Evolutionary conservation across 1,284 basidiomycete species (phyloP).

Genomic region (Ustilago esculenta): DNA sequence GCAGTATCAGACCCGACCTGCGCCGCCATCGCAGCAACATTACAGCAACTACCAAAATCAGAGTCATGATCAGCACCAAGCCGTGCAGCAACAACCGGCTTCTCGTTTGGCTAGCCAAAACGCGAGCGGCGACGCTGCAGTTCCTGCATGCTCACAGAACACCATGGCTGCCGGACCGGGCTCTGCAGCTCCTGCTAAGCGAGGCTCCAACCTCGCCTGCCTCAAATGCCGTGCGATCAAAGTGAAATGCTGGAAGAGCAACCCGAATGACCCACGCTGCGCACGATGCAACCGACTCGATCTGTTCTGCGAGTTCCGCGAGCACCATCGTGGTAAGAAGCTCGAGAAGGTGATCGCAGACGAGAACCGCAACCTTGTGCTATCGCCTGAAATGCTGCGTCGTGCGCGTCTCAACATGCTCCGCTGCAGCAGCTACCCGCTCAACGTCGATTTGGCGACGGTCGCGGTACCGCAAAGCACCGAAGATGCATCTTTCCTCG

Average conservation of each 20-base stretch:
- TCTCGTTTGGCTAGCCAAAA: conserved; percentile 5
- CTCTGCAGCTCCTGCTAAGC: conserved; percentile 18
- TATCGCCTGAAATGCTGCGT: conserved; percentile 21
- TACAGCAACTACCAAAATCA: conserved; percentile 3
- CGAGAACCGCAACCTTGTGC: conserved; percentile 25
- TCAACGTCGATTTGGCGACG: conserved; percentile 19
- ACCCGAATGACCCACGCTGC: conserved; percentile 36
- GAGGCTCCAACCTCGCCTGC: conserved; percentile 46
- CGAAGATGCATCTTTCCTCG: conserved; percentile 3
- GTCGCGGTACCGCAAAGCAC: neutral
- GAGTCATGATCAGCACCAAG: conserved; percentile 6
- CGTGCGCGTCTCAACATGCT: conserved; percentile 18
- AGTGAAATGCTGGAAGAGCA: conserved; percentile 46
- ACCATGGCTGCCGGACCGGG: too few species aligned
- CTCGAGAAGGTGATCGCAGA: conserved; percentile 44
- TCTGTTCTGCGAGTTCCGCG: conserved; percentile 44
- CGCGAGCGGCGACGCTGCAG: neutral
- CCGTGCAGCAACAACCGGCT: conserved; percentile 18
- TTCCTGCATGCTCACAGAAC: too few species aligned
- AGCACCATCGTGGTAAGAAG: conserved; percentile 48
- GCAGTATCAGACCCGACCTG: neutral
- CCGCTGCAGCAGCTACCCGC: conserved; percentile 33
- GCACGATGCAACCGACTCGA: conserved; percentile 41
- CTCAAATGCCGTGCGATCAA: conserved; percentile 50
- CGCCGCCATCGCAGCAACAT: too few species aligned